Base-by-base conservation (phyloP, 129 eudicot genomes). In the Heracleum sosnowskyi region DNA sequence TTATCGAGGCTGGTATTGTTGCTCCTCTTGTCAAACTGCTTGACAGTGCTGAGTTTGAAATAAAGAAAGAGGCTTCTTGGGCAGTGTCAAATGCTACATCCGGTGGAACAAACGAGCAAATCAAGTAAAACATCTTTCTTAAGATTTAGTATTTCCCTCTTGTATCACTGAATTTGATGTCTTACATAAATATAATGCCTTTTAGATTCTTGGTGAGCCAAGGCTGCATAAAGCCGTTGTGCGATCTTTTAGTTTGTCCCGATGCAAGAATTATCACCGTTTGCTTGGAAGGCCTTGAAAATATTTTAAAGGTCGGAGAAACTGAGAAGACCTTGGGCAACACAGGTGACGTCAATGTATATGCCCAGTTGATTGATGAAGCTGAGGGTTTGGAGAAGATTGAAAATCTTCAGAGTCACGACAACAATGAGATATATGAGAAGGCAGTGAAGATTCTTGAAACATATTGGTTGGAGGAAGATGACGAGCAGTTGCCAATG, bases 1-100 rank as follows among this genome's bases (percentile, higher is more conserved):
- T 92, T 33, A 84, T 92, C n/a, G 89, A 79, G 78, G 91, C 97
- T 60, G 83, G 79, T 81, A 81, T 92, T 60, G 76, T 92, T 64
- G 90, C 88, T 46, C 97, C 97, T 0, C 90, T 92, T 39, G 87
- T 90, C 77, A 73, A 86, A 8, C 84, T 92, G 84, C 96, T 92
- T 81, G 90, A 84, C 75, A 90, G 69, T 88, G 96, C 97, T 2
- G 97, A 92, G 76, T 92, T 92, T 73, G 97, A 92, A 73, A 90
- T 92, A 17, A 92, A 92, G 77, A 92, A 92, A 80, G 97, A 92
- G 88, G 93, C 97, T 80, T 93, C 97, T 12, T 91, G 97, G 97
- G 95, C 97, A 5, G 87, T 92, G 40, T 92, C 97, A 75, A 92
- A 92, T 87, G 97, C 97, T 41, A 92, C 97, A 24, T 92, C 97